Base-by-base conservation (phyloP, 2,329 filamentous ascomycete species). In the Scedosporium aurantiacum region DNA sequence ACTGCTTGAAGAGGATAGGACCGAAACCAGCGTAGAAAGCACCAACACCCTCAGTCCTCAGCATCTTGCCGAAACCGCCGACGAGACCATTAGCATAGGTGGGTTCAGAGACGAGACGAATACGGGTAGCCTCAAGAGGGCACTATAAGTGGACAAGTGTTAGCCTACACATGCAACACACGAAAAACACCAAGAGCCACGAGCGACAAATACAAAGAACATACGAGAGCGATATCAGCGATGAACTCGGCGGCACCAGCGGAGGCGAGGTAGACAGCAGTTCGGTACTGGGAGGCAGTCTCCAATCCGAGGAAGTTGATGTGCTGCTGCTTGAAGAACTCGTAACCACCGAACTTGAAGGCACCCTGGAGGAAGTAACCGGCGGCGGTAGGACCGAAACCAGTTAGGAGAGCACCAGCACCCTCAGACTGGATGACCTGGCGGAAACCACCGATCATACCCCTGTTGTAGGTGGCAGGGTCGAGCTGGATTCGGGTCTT, bases 401-500 rank as follows among this genome's bases (percentile, higher is more conserved):
- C 90, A 68, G 91, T 95, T 75, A 90, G 80, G 70, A 96, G 86
- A 75, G 90, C 91, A 75, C 87, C 89, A 72, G 88, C 87, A 79
- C 91, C 91, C 81, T 95, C 91, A 68, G 85, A 89, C 70, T 83
- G 78, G 75, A 95, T 83, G 76, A 95, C 89, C 80, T 94, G 88
- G 71, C 84, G 83, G 87, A 95, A 92, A 70, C 89, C 89, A 74
- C 90, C 89, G 75, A 95, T 82, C 76, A 95, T 81, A 73, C 91
- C 91, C 71, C 81, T 84, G 87, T 95, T 95, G 84, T 94, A 95
- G 77, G 88, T 93, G 69, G 74, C 81, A 68, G 91, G 90, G 78
- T 95, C 91, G 75, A 96, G 89, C 83, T 96, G 91, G 77, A 95
- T 95, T 78, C 90, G 86, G 71, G 91, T 96, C 87, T 96, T 96